Conservation (phyloP, 176 grass and related monocot genomes). For the Puccinellia tenuiflora region DNA sequence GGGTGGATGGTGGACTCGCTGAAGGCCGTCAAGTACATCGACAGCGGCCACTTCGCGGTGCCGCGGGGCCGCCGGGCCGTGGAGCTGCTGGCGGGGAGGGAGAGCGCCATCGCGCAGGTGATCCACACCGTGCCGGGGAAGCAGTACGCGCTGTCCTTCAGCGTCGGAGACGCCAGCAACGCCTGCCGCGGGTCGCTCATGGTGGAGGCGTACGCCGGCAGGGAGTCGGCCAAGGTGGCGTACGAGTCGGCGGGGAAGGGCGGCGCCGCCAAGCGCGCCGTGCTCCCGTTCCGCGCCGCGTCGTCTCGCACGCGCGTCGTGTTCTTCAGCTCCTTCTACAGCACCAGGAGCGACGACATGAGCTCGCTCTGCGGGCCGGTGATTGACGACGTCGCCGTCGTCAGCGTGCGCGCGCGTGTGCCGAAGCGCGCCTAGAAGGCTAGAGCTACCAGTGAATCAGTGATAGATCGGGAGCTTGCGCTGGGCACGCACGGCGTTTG, state of each 20-base stretch:
- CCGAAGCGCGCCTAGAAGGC: conserved; percentile 3
- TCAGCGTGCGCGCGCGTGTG: conserved; percentile 51
- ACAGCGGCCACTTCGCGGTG: conserved; percentile 62
- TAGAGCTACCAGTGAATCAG: background rate
- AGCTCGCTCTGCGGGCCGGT: conserved; percentile 90
- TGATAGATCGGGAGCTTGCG: background rate
- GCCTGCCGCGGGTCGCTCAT: conserved; percentile 60
- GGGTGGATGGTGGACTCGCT: conserved; percentile 95
- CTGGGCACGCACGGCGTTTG: background rate
- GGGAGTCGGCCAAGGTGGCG: conserved; percentile 44
- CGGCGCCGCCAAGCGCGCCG: conserved; percentile 44
- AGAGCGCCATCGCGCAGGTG: conserved; percentile 73
- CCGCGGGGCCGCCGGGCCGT: conserved; percentile 58
- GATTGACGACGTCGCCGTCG: conserved; percentile 64
- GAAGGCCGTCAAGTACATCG: conserved; percentile 80
- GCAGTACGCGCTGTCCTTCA: conserved; percentile 67
- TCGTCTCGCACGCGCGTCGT: conserved; percentile 54
- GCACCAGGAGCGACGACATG: conserved; percentile 72
- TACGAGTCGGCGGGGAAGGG: conserved; percentile 61
- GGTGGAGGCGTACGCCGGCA: conserved; percentile 74
- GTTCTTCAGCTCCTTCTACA: conserved; percentile 81
- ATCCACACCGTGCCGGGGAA: conserved; percentile 54
- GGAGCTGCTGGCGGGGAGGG: conserved; percentile 77
- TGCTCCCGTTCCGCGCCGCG: conserved; percentile 56
- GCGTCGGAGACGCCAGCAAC: conserved; percentile 66